Percentiles rank a stretch among this genome's conserved stretches.
These are phyloP conservation scores for Psilocybe mexicana DNA, from an alignment of 1,284 basidiomycete genomes.

Conservation along the genomic window DNA sequence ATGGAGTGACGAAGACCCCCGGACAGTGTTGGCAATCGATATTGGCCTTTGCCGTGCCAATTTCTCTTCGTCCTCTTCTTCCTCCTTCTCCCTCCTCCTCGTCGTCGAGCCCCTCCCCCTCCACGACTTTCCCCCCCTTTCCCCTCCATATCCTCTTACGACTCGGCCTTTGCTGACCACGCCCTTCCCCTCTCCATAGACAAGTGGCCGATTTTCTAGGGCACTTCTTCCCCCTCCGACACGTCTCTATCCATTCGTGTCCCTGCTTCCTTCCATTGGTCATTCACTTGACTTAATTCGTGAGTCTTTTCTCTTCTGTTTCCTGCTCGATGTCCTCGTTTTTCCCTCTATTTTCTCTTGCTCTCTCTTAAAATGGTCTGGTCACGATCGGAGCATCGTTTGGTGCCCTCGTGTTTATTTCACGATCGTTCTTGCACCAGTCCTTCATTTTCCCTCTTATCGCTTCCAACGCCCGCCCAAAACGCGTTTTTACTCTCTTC, in stretches of 20 bases:
- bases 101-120: slow-evolving; percentile 41
- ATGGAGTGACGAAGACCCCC: slow-evolving; percentile 17
- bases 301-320: slow-evolving; percentile 32
- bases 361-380: slow-evolving; percentile 16
- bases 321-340: background rate
- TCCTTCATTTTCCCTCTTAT: slow-evolving; percentile 6
- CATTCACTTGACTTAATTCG: slow-evolving; percentile 30
- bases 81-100: slow-evolving; percentile 32
- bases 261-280: slow-evolving; percentile 35
- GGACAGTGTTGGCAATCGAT: slow-evolving; percentile 21
- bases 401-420: background rate
- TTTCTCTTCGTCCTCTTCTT: slow-evolving; percentile 28
- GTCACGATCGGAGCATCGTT: slow-evolving; percentile 14
- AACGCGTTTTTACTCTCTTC: slow-evolving; percentile 15
- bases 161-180: slow-evolving; percentile 50
- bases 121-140: slow-evolving; percentile 29
- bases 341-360: slow-evolving; percentile 12
- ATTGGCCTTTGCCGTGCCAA: slow-evolving; percentile 13
- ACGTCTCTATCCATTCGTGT: slow-evolving; percentile 22
- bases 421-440: background rate
- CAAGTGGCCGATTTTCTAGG: slow-evolving; percentile 30
- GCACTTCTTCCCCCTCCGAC: slow-evolving; percentile 19
- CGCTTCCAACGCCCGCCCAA: background rate
- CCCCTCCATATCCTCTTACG: slow-evolving; percentile 33
- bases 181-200: slow-evolving; percentile 37